Percentiles rank a stretch among this genome's conserved stretches.
Conservation (phyloP, 192 early-diverging fungal species). For the Coemansia sp. region DNA sequence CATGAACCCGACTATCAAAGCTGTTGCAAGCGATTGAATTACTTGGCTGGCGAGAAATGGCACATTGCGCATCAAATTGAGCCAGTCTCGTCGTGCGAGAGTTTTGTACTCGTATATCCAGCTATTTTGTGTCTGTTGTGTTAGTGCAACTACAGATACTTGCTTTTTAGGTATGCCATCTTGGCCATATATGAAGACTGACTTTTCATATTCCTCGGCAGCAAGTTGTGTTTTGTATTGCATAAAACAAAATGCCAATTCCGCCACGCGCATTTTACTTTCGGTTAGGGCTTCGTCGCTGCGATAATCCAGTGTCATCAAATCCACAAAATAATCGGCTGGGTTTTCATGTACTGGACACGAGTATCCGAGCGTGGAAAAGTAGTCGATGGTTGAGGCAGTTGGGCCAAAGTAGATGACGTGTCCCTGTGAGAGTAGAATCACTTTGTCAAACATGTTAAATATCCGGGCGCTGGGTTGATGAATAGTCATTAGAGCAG, state of each 20-base stretch:
- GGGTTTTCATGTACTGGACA: conserved; percentile 73
- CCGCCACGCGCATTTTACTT: conserved; percentile 42
- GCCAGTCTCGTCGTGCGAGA: conserved; percentile 53
- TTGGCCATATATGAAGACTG: conserved; percentile 2
- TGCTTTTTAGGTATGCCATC: not conserved
- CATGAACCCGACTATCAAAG: conserved; percentile 61
- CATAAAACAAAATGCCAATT: conserved; percentile 35
- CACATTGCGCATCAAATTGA: conserved; percentile 48
- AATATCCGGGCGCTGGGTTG: conserved; percentile 86
- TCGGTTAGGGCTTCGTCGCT: conserved; percentile 27
- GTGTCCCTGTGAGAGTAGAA: conserved; percentile 68
- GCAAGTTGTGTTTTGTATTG: conserved; percentile 18
- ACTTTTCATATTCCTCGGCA: not conserved
- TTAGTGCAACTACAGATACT: not conserved
- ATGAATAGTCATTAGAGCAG: conserved; percentile 86
- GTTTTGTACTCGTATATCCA: conserved; percentile 56
- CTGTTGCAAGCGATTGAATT: conserved; percentile 39
- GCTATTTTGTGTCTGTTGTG: conserved; percentile 15
- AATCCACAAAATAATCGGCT: conserved; percentile 71
- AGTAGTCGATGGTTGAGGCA: conserved; percentile 41
- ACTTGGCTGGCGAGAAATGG: conserved; percentile 38
- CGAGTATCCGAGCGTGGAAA: conserved; percentile 55
- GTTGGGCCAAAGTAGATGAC: conserved; percentile 63
- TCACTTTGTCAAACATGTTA: conserved; percentile 77
- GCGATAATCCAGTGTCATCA: conserved; percentile 59